Evolutionary conservation across 2,329 filamentous ascomycete genomes (phyloP).

Genomic region (Ophiostoma australiae): DNA sequence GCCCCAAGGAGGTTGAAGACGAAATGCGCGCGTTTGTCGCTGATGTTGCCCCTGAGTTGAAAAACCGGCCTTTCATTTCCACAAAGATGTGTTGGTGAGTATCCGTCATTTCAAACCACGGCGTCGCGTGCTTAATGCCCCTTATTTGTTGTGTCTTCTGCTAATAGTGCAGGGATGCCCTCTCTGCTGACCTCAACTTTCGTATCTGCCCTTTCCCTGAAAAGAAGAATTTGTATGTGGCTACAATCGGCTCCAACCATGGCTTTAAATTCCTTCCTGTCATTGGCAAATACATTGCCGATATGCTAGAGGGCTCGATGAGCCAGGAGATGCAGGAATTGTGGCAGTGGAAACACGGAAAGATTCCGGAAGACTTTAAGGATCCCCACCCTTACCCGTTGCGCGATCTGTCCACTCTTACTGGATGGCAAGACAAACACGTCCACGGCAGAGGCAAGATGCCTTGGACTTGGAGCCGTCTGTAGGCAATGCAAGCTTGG

Average conservation of each 20-base stretch:
- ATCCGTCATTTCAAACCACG: background rate
- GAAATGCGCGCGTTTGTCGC: constrained; percentile 48
- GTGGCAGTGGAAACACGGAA: constrained; percentile 8
- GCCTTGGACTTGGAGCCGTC: constrained; percentile 7
- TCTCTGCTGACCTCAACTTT: constrained; percentile 57
- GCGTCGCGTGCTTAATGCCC: background rate
- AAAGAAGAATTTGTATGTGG: constrained; percentile 52
- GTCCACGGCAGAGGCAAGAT: background rate
- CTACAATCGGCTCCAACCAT: constrained; percentile 62
- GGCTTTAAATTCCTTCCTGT: constrained; percentile 64
- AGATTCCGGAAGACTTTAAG: constrained; percentile 10
- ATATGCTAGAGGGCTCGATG: constrained; percentile 46
- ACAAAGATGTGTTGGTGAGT: constrained; percentile 3
- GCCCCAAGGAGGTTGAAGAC: constrained; percentile 48
- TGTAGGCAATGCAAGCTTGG: background rate
- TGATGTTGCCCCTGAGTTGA: constrained; percentile 39
- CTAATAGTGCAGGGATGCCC: constrained; percentile 63
- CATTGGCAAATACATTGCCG: constrained; percentile 57
- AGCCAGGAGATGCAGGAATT: constrained; percentile 3
- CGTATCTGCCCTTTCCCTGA: constrained; percentile 54
- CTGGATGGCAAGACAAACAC: constrained; percentile 1
- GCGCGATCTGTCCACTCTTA: background rate
- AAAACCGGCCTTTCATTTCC: background rate
- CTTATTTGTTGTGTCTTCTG: constrained; percentile 35
- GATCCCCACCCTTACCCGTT: background rate